Percentiles rank a stretch among this genome's conserved stretches.
Conservation (phyloP, 1,284 basidiomycete species). For the Pulchroboletus neoregius region DNA sequence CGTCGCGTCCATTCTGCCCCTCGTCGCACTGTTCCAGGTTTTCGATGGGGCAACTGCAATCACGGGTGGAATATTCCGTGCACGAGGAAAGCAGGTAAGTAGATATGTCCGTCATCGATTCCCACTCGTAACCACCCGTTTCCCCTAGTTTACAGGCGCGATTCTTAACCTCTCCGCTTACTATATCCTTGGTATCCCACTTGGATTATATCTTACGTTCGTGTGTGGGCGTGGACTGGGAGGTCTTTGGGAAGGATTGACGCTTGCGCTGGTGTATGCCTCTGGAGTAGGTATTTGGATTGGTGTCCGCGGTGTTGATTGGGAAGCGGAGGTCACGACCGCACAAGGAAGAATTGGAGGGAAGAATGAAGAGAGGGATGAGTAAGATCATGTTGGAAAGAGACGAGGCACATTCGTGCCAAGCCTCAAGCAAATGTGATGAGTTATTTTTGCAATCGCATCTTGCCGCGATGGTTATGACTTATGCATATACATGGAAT, state of each 20-base stretch:
- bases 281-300: slow-evolving; percentile 48
- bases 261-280: slow-evolving; percentile 55
- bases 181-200: slow-evolving; percentile 63
- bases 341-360: slow-evolving; percentile 36
- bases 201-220: slow-evolving; percentile 68
- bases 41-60: slow-evolving; percentile 72
- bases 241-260: slow-evolving; percentile 71
- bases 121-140: neutral
- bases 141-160: slow-evolving; percentile 48
- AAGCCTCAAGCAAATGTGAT: too few relatives aligned
- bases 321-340: slow-evolving; percentile 58
- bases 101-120: neutral
- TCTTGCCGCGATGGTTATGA: too few relatives aligned
- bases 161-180: slow-evolving; percentile 63
- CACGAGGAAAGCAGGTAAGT: slow-evolving; percentile 66
- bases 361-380: slow-evolving; percentile 12
- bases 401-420: neutral
- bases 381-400: slow-evolving; percentile 30
- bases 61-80: slow-evolving; percentile 73
- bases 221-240: slow-evolving; percentile 42
- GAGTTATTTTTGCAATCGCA: too few relatives aligned
- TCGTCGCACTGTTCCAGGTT: slow-evolving; percentile 80
- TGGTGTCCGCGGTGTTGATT: slow-evolving; percentile 50
- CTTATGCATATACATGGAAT: too few relatives aligned
- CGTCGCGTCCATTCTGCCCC: slow-evolving; percentile 71